Evolutionary conservation across 2,329 filamentous ascomycete genomes (phyloP).

Genomic region (Aspergillus tamarii): DNA sequence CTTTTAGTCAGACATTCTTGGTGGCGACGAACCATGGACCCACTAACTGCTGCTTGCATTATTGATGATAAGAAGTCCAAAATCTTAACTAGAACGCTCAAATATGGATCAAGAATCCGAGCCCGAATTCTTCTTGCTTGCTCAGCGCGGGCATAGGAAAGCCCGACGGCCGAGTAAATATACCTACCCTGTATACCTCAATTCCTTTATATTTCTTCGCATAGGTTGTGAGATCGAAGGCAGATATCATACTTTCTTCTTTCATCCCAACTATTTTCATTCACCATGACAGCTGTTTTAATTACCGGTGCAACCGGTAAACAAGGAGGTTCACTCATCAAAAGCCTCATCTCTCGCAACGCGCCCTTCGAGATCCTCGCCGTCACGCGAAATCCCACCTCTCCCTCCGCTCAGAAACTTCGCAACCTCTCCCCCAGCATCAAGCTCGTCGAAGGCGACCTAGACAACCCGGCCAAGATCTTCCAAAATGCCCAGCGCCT

Average conservation of each 20-base stretch:
- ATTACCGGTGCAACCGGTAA: slow-evolving; percentile 47
- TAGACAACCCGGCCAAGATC: slow-evolving; percentile 55
- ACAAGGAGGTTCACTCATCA: slow-evolving; percentile 43
- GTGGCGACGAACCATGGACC: too few species aligned
- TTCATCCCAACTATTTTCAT: not conserved
- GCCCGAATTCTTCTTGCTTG: not conserved
- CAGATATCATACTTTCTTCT: not conserved
- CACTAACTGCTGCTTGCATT: too few species aligned
- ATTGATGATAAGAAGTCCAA: too few species aligned
- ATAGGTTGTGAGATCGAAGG: not conserved
- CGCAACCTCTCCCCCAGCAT: slow-evolving; percentile 50
- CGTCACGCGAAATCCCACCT: slow-evolving; percentile 60
- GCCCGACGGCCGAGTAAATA: not conserved
- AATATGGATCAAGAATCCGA: too few species aligned
- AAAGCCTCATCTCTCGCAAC: slow-evolving; percentile 32
- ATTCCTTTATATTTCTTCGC: not conserved
- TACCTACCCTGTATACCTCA: not conserved
- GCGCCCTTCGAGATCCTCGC: slow-evolving; percentile 57
- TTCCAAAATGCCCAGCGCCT: slow-evolving; percentile 51
- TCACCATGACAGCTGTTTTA: slow-evolving; percentile 18
- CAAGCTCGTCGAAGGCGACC: slow-evolving; percentile 60
- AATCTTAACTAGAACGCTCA: too few species aligned
- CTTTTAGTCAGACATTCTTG: too few species aligned
- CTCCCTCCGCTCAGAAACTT: slow-evolving; percentile 55
- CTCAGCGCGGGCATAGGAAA: not conserved